A percentile compares a stretch with the other conserved stretches of the same genome.
These are phyloP conservation scores for Adiantum capillusveneris DNA, from an alignment of 75 land plant genomes.

Conservation along the genomic window DNA sequence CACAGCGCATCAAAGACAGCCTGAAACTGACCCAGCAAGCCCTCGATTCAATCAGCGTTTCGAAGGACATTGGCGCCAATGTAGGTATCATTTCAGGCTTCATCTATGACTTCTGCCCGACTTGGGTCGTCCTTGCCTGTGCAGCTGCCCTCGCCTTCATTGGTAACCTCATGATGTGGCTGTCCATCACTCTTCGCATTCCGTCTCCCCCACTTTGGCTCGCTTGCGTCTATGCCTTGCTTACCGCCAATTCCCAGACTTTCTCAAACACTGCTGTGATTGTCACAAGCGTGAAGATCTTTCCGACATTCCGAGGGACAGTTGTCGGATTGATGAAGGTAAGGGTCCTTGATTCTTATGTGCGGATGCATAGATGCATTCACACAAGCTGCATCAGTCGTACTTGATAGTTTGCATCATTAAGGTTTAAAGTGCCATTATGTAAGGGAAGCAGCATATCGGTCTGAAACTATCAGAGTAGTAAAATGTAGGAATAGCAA, in stretches of 20 bases:
- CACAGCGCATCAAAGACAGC: slow-evolving; percentile 42
- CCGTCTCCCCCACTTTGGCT: slow-evolving; percentile 35
- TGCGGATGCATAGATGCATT: too few relatives aligned
- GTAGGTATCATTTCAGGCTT: slow-evolving; percentile 72
- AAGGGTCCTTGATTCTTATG: too few relatives aligned
- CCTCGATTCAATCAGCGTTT: slow-evolving; percentile 65
- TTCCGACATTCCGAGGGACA: slow-evolving; percentile 67
- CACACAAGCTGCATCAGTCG: too few relatives aligned
- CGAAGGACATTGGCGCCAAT: slow-evolving; percentile 86
- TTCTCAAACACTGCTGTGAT: slow-evolving; percentile 80
- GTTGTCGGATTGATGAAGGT: slow-evolving; percentile 90
- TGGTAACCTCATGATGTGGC: slow-evolving; percentile 69
- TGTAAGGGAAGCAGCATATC: too few relatives aligned
- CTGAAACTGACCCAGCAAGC: slow-evolving; percentile 63
- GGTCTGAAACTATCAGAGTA: too few relatives aligned
- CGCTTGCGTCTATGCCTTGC: slow-evolving; percentile 61
- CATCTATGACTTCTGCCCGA: slow-evolving; percentile 43
- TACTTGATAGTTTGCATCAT: too few relatives aligned
- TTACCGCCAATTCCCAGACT: slow-evolving; percentile 76
- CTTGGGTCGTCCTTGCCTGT: slow-evolving; percentile 44
- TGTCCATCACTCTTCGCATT: slow-evolving; percentile 42
- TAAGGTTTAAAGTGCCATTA: too few relatives aligned
- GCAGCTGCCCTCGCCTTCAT: slow-evolving; percentile 56
- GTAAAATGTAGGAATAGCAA: too few relatives aligned
- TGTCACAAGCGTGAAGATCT: slow-evolving; percentile 68